Base-by-base conservation (phyloP, 2,329 filamentous ascomycete species). In the Nakataea oryzae region DNA sequence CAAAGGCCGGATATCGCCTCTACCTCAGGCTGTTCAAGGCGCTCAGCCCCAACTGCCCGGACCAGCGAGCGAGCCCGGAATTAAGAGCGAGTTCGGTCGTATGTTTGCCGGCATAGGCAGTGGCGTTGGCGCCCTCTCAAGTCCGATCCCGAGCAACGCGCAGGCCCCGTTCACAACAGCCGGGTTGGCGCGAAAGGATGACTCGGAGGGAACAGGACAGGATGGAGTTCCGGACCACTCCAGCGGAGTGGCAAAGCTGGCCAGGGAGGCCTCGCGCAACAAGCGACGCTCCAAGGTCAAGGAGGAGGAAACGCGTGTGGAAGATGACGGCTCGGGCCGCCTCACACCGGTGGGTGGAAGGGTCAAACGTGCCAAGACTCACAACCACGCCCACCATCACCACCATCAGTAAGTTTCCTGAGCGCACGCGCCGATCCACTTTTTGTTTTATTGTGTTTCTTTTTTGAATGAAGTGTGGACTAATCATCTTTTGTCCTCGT, bases 11-110 rank as follows among this genome's bases (percentile, higher is more conserved):
- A 82, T 91, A 54, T 97, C 93, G 11, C 93, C 93, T 1, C 78
- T 97, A 21, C 93, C 93, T 1, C 93, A 97, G 73, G 93, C 93
- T 27, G 93, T 97, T 0, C 93, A 97, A 71, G 93, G 93, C 27
- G 93, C 90, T 1, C 93, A 96, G 72, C 86, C 88, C 21, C 89
- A 92, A 68, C 84, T 89, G 54, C 83, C 89, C 61, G 90, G 89
- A 3, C 90, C 91, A 7, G 85, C 86, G 17, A 89, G 88, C 21
- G 92, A 96, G 72, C 89, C 91, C 13, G 89, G 89, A 56, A 96
- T 97, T 70, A 96, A 97, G 79, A 96, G 87, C 71, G 93, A 97
- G 72, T 93, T 97, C 72, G 93, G 93, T 30, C 87, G 91, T 65
- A 96, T 97, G 81, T 97, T 96, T 75, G 91, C 91, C 24, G 93